Conservation (phyloP, 768 basidiomycete genomes). For the Sistotremastrum niveocremeum region DNA sequence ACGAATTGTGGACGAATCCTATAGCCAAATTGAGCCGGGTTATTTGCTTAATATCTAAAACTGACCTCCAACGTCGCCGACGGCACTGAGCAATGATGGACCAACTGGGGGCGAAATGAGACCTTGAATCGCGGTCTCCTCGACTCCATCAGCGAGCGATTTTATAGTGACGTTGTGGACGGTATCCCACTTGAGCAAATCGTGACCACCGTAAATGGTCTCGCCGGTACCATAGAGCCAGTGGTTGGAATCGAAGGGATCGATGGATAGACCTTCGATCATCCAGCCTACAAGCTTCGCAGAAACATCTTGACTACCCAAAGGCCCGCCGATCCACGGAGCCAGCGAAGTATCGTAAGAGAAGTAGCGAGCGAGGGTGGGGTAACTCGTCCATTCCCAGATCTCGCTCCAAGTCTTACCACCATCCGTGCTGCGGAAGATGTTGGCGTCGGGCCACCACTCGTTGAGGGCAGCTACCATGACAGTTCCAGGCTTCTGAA, state of each 20-base stretch:
- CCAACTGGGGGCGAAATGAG: constrained; percentile 52
- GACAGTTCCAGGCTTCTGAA: constrained; percentile 45
- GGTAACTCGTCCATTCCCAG: constrained; percentile 41
- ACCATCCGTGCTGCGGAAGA: constrained; percentile 45
- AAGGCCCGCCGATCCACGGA: constrained; percentile 39
- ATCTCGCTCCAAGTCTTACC: constrained; percentile 46
- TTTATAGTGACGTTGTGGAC: constrained; percentile 44
- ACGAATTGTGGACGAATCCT: constrained; percentile 36
- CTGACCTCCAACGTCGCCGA: constrained; percentile 41
- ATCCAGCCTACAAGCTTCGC: constrained; percentile 42
- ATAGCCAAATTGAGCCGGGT: neutral
- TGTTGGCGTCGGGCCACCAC: constrained; percentile 56
- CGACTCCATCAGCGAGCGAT: constrained; percentile 49
- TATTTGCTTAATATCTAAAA: neutral
- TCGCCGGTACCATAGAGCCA: constrained; percentile 61
- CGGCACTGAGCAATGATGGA: constrained; percentile 39
- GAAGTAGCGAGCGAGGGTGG: constrained; percentile 29
- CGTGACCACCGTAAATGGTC: constrained; percentile 47
- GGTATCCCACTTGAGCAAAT: constrained; percentile 46
- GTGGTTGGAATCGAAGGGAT: constrained; percentile 57
- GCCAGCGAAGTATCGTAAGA: constrained; percentile 39
- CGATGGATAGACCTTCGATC: constrained; percentile 54
- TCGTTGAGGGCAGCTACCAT: constrained; percentile 57
- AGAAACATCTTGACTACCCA: constrained; percentile 6
- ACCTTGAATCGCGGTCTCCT: constrained; percentile 45